Base-by-base conservation (phyloP, 495 filamentous ascomycete genomes). In the Podospora conica region DNA sequence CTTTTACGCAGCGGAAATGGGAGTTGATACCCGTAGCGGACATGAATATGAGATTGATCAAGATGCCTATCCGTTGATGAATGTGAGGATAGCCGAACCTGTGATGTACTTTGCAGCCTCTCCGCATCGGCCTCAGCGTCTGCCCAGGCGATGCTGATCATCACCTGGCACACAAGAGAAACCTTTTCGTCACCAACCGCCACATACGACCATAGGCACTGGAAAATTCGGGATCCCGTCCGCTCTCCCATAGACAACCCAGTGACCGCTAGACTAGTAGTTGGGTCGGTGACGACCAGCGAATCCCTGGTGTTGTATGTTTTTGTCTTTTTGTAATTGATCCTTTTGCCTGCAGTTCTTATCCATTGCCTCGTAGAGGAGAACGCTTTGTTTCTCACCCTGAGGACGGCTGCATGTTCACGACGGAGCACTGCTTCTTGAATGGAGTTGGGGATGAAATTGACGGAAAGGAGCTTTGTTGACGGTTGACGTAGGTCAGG, bases 211-310 rank as follows among this genome's bases (percentile, higher is more conserved):
- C 40, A 48, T 48, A 48, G 40, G 40, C 18, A 48, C 40, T 48
- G 68, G 80, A 81, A 68, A 75, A 75, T 65, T 77, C 78, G 80
- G 79, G 75, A 78, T 79, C 78, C 80, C 80, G 80, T 82, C 79
- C 77, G 80, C 77, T 82, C 80, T 78, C 77, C 78, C 78, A 73
- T 79, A 75, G 76, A 76, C 70, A 77, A 77, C 66, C 73, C 64
- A 63, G 65, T 55, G 67, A 63, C 27, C 29, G 74, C 75, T 68
- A 58, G 72, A 77, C 65, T 71, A 80, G 79, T 79, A 81, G 74
- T 77, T 76, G 73, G 76, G 77, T 79, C 71, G 77, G 71, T 76
- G 67, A 75, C 74, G 66, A 74, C 67, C 66, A 71, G 70, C 57
- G 75, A 78, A 78, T 77, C 71, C 76, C 71, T 68, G 72, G 76